A percentile compares a stretch with the other conserved stretches of the same genome.
phyloP scores from a whole-genome alignment of 164 flowering plant genomes.

The Vitis rotundifolia region DNA sequence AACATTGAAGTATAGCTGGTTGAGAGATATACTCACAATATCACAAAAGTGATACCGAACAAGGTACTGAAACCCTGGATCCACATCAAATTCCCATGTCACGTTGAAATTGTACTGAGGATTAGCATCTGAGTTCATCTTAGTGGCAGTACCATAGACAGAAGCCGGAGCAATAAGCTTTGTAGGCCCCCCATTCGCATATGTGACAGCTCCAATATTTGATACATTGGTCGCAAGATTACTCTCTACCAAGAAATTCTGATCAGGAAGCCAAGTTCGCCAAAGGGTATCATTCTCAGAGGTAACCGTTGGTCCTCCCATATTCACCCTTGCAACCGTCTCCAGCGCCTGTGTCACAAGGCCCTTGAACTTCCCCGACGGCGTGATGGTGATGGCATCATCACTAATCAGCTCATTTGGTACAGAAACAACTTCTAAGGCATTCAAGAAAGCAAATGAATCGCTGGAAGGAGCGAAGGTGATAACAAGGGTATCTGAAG shows the following conservation, averaged over 20 bases:
- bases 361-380: constrained; percentile 30
- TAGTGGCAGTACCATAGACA: constrained; percentile 63
- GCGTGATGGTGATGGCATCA: constrained; percentile 29
- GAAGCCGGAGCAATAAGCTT: constrained; percentile 55
- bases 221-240: constrained; percentile 36
- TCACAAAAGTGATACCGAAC: constrained; percentile 80
- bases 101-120: constrained; percentile 61
- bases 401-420: constrained; percentile 59
- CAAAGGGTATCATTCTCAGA: constrained; percentile 63
- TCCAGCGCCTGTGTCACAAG: constrained; percentile 48
- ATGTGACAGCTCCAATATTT: constrained; percentile 46
- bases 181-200: constrained; percentile 41
- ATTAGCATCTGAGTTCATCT: constrained; percentile 43
- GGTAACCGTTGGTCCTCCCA: constrained; percentile 72
- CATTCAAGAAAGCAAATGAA: constrained; percentile 77
- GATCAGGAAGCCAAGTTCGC: constrained; percentile 78
- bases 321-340: constrained; percentile 67
- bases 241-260: constrained; percentile 28
- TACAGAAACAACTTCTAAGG: constrained; percentile 75
- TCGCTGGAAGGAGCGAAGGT: constrained; percentile 51
- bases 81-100: constrained; percentile 71
- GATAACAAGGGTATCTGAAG: constrained; percentile 41
- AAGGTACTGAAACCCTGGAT: constrained; percentile 60
- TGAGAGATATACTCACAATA: constrained; percentile 47
- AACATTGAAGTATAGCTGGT: constrained; percentile 60